phyloP scores from a whole-genome alignment of 169 alveolate genomes.

The Plasmodium coatneyi region DNA sequence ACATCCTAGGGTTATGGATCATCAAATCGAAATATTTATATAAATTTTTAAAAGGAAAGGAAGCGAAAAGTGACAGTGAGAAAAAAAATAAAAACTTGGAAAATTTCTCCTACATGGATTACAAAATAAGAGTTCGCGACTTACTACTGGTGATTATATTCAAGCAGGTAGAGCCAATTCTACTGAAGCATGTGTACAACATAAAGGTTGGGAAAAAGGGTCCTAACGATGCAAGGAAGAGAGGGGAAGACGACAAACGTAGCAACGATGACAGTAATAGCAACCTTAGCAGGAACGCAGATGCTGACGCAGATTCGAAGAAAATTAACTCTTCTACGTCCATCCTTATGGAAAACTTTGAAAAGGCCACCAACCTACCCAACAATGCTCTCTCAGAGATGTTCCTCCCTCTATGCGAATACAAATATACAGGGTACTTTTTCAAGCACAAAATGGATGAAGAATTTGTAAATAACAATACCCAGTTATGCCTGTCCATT shows the following conservation, averaged over 20 bases:
- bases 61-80: slow-evolving; percentile 15
- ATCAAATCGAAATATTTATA: slow-evolving; percentile 74
- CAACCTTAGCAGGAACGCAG: neutral
- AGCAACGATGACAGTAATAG: neutral
- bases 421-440: slow-evolving; percentile 74
- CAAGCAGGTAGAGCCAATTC: slow-evolving; percentile 66
- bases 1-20: slow-evolving; percentile 63
- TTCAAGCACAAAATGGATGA: slow-evolving; percentile 72
- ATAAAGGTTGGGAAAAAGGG: neutral
- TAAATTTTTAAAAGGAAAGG: slow-evolving; percentile 72
- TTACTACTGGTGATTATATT: slow-evolving; percentile 45
- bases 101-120: slow-evolving; percentile 59
- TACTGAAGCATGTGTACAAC: slow-evolving; percentile 31
- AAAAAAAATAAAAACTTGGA: slow-evolving; percentile 6
- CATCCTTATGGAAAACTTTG: slow-evolving; percentile 73
- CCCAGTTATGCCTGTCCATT: slow-evolving; percentile 35
- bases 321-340: slow-evolving; percentile 55
- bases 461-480: slow-evolving; percentile 17
- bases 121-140: slow-evolving; percentile 69
- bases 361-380: slow-evolving; percentile 75
- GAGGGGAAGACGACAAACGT: neutral
- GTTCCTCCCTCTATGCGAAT: slow-evolving; percentile 67
- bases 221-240: neutral
- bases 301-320: neutral
- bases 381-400: slow-evolving; percentile 39